phyloP scores from a whole-genome alignment of 352 stramenopile species.

The Phytophthora foliorum region DNA sequence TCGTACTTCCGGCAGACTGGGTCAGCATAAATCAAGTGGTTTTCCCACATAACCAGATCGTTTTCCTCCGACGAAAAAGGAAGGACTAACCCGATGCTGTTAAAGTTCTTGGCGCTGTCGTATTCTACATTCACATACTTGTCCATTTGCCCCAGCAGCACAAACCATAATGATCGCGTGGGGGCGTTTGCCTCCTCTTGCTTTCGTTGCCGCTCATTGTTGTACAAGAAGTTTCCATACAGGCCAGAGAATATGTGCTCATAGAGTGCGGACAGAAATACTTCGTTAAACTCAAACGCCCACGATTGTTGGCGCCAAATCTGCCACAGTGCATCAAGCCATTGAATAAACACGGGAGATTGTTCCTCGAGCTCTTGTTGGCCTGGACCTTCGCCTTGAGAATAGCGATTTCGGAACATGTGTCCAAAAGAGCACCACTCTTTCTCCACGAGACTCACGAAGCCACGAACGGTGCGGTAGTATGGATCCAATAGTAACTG shows the following conservation, averaged over 20 bases:
- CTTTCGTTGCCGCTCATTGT: slow-evolving; percentile 92
- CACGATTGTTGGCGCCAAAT: slow-evolving; percentile 97
- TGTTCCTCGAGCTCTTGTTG: slow-evolving; percentile 97
- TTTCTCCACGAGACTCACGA: slow-evolving; percentile 98
- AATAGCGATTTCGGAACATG: slow-evolving; percentile 97
- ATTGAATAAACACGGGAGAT: slow-evolving; percentile 99
- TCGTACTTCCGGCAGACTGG: slow-evolving; percentile 89
- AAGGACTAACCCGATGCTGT: slow-evolving; percentile 83
- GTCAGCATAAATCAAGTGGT: slow-evolving; percentile 84
- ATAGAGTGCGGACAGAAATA: slow-evolving; percentile 93
- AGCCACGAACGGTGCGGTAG: slow-evolving; percentile 97
- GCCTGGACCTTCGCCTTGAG: slow-evolving; percentile 94
- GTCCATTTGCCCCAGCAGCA: slow-evolving; percentile 66
- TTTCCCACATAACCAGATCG: slow-evolving; percentile 85
- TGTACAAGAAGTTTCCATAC: slow-evolving; percentile 98
- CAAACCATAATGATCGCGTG: slow-evolving; percentile 81
- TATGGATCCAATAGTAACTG: slow-evolving; percentile 99
- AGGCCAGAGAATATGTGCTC: slow-evolving; percentile 97
- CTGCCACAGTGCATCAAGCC: slow-evolving; percentile 98
- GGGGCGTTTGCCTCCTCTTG: slow-evolving; percentile 66
- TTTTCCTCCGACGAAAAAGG: slow-evolving; percentile 88
- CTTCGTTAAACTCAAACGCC: slow-evolving; percentile 99
- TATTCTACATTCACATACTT: slow-evolving; percentile 88
- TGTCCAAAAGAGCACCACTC: slow-evolving; percentile 99
- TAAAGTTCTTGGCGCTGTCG: slow-evolving; percentile 86